Base-by-base conservation (phyloP, 2,329 filamentous ascomycete genomes). In the Curvularia verruculosa region DNA sequence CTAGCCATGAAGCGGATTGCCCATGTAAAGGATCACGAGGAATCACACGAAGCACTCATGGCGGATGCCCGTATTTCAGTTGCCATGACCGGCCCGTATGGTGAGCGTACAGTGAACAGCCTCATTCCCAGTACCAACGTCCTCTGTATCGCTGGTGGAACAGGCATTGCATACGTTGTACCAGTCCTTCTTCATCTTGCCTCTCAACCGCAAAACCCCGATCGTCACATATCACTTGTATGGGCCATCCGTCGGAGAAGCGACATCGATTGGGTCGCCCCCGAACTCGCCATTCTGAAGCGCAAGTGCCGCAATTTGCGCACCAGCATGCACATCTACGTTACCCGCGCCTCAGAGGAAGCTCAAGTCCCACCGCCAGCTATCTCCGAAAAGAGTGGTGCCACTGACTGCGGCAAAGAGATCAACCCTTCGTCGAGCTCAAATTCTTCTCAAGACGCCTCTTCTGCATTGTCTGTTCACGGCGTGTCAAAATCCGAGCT, bases 131-230 rank as follows among this genome's bases (percentile, higher is more conserved):
- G 64, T 26, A 63, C 68, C 3, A 77, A 77, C 52, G 52, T 75
- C 46, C 65, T 77, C 26, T 72, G 69, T 52, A 70, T 77, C 12
- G 73, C 75, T 12, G 75, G 75, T 23, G 75, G 75, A 9, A 76
- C 75, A 2, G 75, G 74, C 34, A 75, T 77, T 48, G 69, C 74
- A 2, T 77, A 75, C 59, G 68, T 72, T n/a, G 68, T 77, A 10
- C 75, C 75, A 12, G 66, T 76, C 9, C 65, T 76, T 7, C 66
- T 73, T 1, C 65, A 69, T 40, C 63, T 73, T 13, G 64, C 70
- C 15, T 65, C 67, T 0, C 60, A 63, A 6, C 62, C 67, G 6
- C 67, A 68, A n/a, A 52, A 63, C 9, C 59, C 59, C 21, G 64
- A 67, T 43, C 70, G 67, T 34, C 63, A 67, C 23, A 67, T 75